Percentiles rank a stretch among this genome's conserved stretches.
These are phyloP conservation scores for Diplocarpon rosae DNA, from an alignment of 2,329 filamentous ascomycete species.

Conservation along the genomic window DNA sequence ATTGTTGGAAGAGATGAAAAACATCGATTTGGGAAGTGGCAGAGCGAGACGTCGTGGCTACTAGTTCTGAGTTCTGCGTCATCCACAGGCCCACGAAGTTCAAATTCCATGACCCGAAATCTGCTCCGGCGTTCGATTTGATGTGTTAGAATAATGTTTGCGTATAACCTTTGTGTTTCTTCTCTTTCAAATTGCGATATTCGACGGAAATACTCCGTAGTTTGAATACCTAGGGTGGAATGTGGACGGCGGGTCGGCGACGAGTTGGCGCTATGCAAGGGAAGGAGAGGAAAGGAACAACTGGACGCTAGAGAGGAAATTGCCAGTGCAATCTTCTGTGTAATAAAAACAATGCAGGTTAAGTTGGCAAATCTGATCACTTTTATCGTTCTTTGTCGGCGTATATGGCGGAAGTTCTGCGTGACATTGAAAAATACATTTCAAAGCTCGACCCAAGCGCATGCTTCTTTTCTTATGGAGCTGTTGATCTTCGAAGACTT, in stretches of 20 bases:
- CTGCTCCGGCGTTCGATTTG: neutral
- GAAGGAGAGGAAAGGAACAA: neutral
- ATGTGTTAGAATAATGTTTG: constrained; percentile 5
- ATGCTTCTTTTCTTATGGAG: too few species aligned
- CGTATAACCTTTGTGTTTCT: constrained; percentile 5
- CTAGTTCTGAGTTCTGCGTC: neutral
- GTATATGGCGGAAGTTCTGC: too few species aligned
- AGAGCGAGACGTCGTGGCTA: constrained; percentile 29
- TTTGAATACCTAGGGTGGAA: constrained; percentile 6
- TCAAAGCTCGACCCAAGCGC: too few species aligned
- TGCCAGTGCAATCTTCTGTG: constrained; percentile 3
- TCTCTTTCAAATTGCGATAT: constrained; percentile 6
- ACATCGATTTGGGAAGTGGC: constrained; percentile 54
- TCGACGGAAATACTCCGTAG: constrained; percentile 1
- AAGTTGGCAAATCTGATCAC: too few species aligned
- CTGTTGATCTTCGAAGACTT: too few species aligned
- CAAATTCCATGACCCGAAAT: neutral
- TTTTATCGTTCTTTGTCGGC: too few species aligned
- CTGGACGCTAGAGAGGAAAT: neutral
- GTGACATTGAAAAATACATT: too few species aligned
- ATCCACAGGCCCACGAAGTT: neutral
- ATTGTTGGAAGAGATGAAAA: constrained; percentile 60
- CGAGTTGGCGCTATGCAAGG: constrained; percentile 1
- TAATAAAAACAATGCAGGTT: constrained; percentile 1
- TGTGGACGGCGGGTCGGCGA: neutral